Percentiles rank a stretch among this genome's conserved stretches.
phyloP scores from a whole-genome alignment of 352 stramenopile species.

The Pythium aquatile region DNA sequence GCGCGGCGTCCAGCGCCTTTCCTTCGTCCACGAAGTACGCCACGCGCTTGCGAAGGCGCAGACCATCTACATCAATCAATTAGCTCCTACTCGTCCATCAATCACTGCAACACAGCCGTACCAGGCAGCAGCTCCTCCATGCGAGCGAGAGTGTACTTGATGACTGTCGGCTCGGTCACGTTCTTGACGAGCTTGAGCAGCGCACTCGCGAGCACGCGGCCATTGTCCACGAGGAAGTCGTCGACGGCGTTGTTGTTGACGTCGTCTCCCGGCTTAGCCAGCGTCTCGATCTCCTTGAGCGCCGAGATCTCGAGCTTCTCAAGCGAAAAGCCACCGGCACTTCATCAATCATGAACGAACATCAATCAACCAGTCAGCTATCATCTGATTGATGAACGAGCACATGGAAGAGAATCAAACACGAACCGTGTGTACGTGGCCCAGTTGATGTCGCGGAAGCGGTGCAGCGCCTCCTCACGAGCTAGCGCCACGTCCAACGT shows the following conservation, averaged over 20 bases:
- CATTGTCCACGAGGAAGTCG: slow-evolving; percentile 73
- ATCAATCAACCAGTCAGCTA: background rate
- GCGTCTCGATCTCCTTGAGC: slow-evolving; percentile 79
- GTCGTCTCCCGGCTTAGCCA: slow-evolving; percentile 65
- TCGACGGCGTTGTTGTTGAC: slow-evolving; percentile 68
- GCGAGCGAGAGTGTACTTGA: slow-evolving; percentile 84
- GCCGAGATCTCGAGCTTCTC: slow-evolving; percentile 85
- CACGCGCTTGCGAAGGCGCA: slow-evolving; percentile 76
- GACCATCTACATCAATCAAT: slow-evolving; percentile 45
- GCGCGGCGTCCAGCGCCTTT: slow-evolving; percentile 68
- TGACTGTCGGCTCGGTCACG: slow-evolving; percentile 83
- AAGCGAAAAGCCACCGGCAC: slow-evolving; percentile 74
- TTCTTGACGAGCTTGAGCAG: slow-evolving; percentile 88
- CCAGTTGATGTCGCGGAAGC: slow-evolving; percentile 90
- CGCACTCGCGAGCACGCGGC: slow-evolving; percentile 51
- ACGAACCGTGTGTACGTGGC: slow-evolving; percentile 81
- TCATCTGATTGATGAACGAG: background rate
- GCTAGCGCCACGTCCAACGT: slow-evolving; percentile 72
- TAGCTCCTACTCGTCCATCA: background rate
- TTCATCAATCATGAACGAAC: slow-evolving; percentile 13
- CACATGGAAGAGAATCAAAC: background rate
- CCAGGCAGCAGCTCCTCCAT: slow-evolving; percentile 85
- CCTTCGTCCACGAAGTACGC: slow-evolving; percentile 77
- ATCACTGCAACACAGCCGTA: slow-evolving; percentile 15
- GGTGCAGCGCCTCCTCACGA: slow-evolving; percentile 79